Conservation (phyloP, 345 rosid species). For the Anastatica hierochuntica region DNA sequence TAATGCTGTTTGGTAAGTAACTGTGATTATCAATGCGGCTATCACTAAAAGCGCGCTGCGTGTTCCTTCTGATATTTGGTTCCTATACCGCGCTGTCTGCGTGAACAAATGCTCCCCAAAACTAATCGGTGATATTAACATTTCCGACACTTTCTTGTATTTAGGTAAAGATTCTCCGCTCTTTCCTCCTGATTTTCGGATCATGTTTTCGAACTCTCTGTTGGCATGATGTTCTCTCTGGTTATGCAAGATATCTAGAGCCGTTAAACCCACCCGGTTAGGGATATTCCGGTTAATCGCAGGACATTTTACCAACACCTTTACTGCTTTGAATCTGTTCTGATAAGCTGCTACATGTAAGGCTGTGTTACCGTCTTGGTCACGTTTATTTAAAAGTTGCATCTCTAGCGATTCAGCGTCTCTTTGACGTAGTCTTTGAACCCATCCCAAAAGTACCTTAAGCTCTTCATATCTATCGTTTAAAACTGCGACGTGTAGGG, state of each 20-base stretch:
- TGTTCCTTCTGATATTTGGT: conserved; percentile 11
- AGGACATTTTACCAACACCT: conserved; percentile 4
- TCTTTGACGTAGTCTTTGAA: background rate
- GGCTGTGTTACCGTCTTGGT: conserved; percentile 25
- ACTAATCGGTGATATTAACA: background rate
- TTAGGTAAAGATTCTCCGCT: background rate
- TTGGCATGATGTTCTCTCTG: background rate
- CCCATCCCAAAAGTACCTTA: conserved; percentile 16
- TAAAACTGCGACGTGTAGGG: conserved; percentile 19
- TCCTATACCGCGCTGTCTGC: background rate
- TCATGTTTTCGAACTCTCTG: background rate
- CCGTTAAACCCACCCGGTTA: conserved; percentile 8
- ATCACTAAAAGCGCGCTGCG: conserved; percentile 24
- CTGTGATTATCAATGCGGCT: conserved; percentile 24
- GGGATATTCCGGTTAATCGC: conserved; percentile 2
- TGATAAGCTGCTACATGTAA: conserved; percentile 26
- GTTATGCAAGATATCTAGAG: conserved; percentile 10
- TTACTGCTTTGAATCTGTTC: conserved; percentile 17
- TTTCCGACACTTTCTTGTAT: background rate
- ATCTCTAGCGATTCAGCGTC: background rate
- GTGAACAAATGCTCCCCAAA: background rate
- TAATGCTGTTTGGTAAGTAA: conserved; percentile 26
- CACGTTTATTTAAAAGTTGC: conserved; percentile 16
- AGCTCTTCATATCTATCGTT: conserved; percentile 8
- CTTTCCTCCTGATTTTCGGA: background rate